A percentile compares a stretch with the other conserved stretches of the same genome.
Conservation (phyloP, 2,329 filamentous ascomycete species). For the Alternaria conjuncta region DNA sequence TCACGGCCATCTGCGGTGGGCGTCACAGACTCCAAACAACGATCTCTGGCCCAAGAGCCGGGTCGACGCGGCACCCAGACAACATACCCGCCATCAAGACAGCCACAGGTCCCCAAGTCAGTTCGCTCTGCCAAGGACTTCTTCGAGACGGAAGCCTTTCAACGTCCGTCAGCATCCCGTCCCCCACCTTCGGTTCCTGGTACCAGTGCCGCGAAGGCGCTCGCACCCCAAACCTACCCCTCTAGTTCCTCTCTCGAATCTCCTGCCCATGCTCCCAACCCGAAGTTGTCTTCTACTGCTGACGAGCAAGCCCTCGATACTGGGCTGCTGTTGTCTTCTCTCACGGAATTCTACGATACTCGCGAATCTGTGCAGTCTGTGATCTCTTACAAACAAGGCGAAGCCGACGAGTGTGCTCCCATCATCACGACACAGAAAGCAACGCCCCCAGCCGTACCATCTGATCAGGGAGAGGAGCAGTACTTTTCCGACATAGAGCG, state of each 20-base stretch:
- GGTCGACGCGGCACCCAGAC: slow-evolving; percentile 6
- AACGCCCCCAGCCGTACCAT: not conserved
- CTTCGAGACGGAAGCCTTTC: slow-evolving; percentile 37
- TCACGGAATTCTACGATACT: not conserved
- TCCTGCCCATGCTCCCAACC: slow-evolving; percentile 2
- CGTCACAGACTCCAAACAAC: slow-evolving; percentile 26
- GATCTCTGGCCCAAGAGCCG: slow-evolving; percentile 9
- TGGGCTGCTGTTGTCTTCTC: not conserved
- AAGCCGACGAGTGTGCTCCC: slow-evolving; percentile 2
- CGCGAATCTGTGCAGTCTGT: not conserved
- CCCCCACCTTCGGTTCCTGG: slow-evolving; percentile 15
- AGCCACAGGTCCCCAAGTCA: slow-evolving; percentile 23
- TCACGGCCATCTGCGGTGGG: slow-evolving; percentile 26
- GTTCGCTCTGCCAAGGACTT: slow-evolving; percentile 36
- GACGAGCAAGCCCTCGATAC: not conserved
- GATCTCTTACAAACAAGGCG: not conserved
- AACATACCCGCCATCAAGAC: slow-evolving; percentile 8
- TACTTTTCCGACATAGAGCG: slow-evolving; percentile 1
- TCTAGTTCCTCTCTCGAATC: not conserved
- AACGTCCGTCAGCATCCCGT: slow-evolving; percentile 15
- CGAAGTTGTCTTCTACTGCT: not conserved
- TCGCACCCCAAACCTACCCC: not conserved
- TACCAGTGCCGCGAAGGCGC: slow-evolving; percentile 6
- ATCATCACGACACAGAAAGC: slow-evolving; percentile 13
- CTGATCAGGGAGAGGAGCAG: not conserved